A percentile compares a stretch with the other conserved stretches of the same genome.
Conservation (phyloP, 108 stramenopile species). For the Skeletonema menzelii region DNA sequence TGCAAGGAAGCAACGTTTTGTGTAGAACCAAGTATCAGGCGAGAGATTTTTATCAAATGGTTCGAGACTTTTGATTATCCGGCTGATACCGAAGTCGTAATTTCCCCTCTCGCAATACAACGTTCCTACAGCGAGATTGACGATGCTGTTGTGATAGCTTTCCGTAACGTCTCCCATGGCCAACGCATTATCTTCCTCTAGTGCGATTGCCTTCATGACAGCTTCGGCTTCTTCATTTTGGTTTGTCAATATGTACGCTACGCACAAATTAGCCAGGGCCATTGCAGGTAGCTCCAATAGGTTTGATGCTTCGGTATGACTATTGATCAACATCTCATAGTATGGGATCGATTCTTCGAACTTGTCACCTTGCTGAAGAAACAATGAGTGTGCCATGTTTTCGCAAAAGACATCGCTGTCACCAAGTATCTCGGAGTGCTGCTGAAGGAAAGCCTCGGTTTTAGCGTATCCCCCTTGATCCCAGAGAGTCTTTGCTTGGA, state of each 20-base stretch:
- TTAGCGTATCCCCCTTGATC: slow-evolving; percentile 80
- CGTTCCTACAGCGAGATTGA: slow-evolving; percentile 90
- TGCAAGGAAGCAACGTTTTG: slow-evolving; percentile 84
- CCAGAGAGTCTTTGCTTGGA: slow-evolving; percentile 86
- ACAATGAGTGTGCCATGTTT: slow-evolving; percentile 87
- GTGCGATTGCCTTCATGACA: slow-evolving; percentile 77
- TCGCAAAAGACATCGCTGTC: slow-evolving; percentile 78
- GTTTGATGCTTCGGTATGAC: slow-evolving; percentile 18
- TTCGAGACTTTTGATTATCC: slow-evolving; percentile 79
- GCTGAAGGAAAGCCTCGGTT: slow-evolving; percentile 78
- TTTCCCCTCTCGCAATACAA: slow-evolving; percentile 88
- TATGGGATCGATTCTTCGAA: slow-evolving; percentile 80
- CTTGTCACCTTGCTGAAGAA: slow-evolving; percentile 75
- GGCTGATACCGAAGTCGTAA: slow-evolving; percentile 84
- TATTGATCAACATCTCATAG: slow-evolving; percentile 74
- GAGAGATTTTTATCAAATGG: slow-evolving; percentile 87
- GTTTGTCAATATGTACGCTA: slow-evolving; percentile 84
- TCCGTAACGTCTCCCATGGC: slow-evolving; percentile 16
- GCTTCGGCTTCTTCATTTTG: slow-evolving; percentile 88
- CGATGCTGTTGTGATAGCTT: slow-evolving; percentile 77
- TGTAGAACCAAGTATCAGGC: slow-evolving; percentile 86
- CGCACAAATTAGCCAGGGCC: slow-evolving; percentile 90
- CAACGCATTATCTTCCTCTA: slow-evolving; percentile 68
- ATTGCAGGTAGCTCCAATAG: slow-evolving; percentile 80
- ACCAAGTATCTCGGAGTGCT: slow-evolving; percentile 79